Percentiles rank a stretch among this genome's conserved stretches.
phyloP scores from a whole-genome alignment of 2,329 filamentous ascomycete genomes.

The Tolypocladium paradoxum region DNA sequence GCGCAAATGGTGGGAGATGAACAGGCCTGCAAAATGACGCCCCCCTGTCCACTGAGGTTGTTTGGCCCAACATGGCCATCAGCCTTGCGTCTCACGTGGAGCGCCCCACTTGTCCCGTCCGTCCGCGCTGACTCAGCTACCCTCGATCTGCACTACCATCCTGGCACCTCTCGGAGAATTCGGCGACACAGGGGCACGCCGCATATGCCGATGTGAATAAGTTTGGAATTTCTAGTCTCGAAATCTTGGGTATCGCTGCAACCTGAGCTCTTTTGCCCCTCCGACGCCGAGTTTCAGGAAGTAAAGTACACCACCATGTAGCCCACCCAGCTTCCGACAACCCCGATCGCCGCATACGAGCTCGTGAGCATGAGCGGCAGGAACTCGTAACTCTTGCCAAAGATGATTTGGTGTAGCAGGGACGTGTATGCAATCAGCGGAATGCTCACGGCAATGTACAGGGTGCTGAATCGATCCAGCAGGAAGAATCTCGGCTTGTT shows the following conservation, averaged over 20 bases:
- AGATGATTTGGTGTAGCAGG: conserved; percentile 69
- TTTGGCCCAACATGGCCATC: conserved; percentile 11
- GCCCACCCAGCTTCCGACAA: conserved; percentile 89
- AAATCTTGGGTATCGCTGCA: conserved; percentile 13
- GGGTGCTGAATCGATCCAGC: conserved; percentile 77
- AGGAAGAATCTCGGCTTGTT: conserved; percentile 73
- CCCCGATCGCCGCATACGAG: conserved; percentile 87
- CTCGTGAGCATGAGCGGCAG: conserved; percentile 95
- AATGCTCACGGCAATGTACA: conserved; percentile 85
- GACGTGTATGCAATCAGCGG: conserved; percentile 86
- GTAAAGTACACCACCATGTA: conserved; percentile 88
- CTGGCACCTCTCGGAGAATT: not conserved
- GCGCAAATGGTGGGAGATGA: not conserved
- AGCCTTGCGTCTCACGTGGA: conserved; percentile 21
- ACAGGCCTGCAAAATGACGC: not conserved
- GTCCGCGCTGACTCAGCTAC: conserved; percentile 13
- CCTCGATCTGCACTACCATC: conserved; percentile 2
- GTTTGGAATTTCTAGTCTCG: not conserved
- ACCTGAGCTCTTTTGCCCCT: not conserved
- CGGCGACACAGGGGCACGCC: not conserved
- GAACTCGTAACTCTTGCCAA: conserved; percentile 77
- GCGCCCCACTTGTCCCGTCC: conserved; percentile 11
- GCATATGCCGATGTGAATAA: not conserved
- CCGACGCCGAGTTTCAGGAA: conserved; percentile 21
- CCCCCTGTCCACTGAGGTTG: conserved; percentile 2